Evolutionary conservation across 148 eudicot genomes (phyloP), one percentile per base, ranked within the genome.

Genomic region (Pharnaceum exiguum): DNA sequence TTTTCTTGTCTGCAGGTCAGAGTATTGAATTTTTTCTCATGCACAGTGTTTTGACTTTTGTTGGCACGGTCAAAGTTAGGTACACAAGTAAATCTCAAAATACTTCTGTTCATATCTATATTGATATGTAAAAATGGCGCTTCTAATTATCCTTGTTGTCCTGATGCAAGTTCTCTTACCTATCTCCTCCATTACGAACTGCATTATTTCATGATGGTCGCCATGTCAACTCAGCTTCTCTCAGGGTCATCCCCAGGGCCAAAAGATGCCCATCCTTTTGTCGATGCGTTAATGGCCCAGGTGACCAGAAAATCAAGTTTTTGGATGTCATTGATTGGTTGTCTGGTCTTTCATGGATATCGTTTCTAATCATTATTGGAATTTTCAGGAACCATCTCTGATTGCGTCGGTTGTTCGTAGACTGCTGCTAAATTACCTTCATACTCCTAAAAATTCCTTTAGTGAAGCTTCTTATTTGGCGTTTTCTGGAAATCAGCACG

Each of bases 141-240:
- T 49, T 52, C 71, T 75, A 23, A 78, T 58, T 42, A 48, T 37
- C 38, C 47, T 51, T 54, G 46, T 60, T 45, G 69, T 78, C 39
- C 19, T 28, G 67, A 47, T 77, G 71, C 74, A 46, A 88, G 98
- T 66, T 79, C 86, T 56, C 51, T 51, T 33, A 88, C 96, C 37
- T 85, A 75, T 69, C 77, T 78, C 61, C 80, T 91, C 50, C 95
- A 91, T 62, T 80, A 70, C 46, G 98, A 85, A 66, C 86, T 91
- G 71, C 95, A 87, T 43, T 75, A 85, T 65, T 85, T 91, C 79
- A 57, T 88, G 80, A 81, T 91, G 36, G 78, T 81, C 40, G 78
- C 94, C 75, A 79, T 81, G 88, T 87, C 98, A 55, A 88, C 94
- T 66, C 96, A 88, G 74, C 96, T 91, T 77, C 84, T 79, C 55